Conservation (phyloP, 2,329 filamentous ascomycete species). For the Fusarium sororula region DNA sequence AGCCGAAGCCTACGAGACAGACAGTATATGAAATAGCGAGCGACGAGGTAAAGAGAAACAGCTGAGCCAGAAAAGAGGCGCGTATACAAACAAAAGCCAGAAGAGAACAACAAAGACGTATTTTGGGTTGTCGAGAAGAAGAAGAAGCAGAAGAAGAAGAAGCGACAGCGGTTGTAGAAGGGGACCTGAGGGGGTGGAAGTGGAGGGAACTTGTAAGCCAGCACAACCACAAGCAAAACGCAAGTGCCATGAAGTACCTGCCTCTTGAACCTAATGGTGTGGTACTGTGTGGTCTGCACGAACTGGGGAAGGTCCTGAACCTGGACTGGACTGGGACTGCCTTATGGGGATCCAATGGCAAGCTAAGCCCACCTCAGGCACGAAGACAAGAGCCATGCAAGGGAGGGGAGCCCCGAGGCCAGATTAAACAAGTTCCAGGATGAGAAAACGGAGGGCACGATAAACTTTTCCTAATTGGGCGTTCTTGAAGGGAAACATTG, state of each 20-base stretch:
- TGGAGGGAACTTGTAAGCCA: slow-evolving; percentile 36
- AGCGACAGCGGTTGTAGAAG: background rate
- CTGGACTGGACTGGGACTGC: background rate
- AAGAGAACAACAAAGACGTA: slow-evolving; percentile 11
- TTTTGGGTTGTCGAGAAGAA: slow-evolving; percentile 7
- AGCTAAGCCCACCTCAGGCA: slow-evolving; percentile 24
- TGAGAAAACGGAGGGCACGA: slow-evolving; percentile 11
- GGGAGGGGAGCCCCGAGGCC: slow-evolving; percentile 5
- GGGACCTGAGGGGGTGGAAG: slow-evolving; percentile 21
- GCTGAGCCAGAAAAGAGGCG: slow-evolving; percentile 16
- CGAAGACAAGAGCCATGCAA: slow-evolving; percentile 26
- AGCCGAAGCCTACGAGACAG: background rate
- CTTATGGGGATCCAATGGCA: slow-evolving; percentile 13
- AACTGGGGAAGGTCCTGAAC: slow-evolving; percentile 23
- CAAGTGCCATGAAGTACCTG: slow-evolving; percentile 18
- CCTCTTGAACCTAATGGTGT: slow-evolving; percentile 1
- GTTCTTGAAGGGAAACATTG: slow-evolving; percentile 12
- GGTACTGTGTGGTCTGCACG: slow-evolving; percentile 19
- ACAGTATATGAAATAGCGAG: slow-evolving; percentile 21
- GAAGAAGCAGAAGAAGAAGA: slow-evolving; percentile 1
- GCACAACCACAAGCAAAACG: slow-evolving; percentile 7
- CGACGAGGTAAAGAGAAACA: slow-evolving; percentile 1
- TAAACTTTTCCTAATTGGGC: slow-evolving; percentile 25
- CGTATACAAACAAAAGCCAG: slow-evolving; percentile 12
- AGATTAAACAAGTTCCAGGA: slow-evolving; percentile 11